phyloP scores from a whole-genome alignment of 441 rosid species.

The Mallotus repandus region DNA sequence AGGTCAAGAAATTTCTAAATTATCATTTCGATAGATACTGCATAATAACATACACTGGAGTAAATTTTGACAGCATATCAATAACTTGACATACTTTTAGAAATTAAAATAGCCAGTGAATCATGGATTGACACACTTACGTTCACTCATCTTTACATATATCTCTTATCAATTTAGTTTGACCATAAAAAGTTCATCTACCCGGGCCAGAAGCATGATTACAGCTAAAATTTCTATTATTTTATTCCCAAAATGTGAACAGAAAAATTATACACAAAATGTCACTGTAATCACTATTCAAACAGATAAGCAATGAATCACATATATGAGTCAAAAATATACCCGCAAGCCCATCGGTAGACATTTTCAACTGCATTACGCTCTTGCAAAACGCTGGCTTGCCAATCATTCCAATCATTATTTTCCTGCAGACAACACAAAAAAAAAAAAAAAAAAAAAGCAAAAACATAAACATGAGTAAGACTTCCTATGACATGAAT shows the following conservation, averaged over 20 bases:
- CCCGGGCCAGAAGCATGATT: not conserved
- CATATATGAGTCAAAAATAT: slow-evolving; percentile 25
- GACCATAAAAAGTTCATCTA: not conserved
- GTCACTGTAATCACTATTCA: not conserved
- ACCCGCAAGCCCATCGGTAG: slow-evolving; percentile 97
- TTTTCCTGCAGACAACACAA: slow-evolving; percentile 67
- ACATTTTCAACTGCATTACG: slow-evolving; percentile 93
- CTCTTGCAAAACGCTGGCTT: slow-evolving; percentile 62
- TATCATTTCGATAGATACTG: not conserved
- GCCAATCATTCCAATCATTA: slow-evolving; percentile 89
- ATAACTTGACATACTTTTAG: not conserved
- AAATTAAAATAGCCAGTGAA: not conserved
- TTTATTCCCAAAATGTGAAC: not conserved
- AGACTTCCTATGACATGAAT: no score
- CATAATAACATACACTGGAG: not conserved
- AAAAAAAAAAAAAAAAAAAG: slow-evolving; percentile 24
- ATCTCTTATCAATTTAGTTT: not conserved
- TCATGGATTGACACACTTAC: not conserved
- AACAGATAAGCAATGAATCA: slow-evolving; percentile 12
- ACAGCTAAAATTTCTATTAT: not conserved
- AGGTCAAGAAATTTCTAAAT: not conserved
- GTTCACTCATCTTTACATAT: not conserved
- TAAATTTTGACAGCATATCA: not conserved
- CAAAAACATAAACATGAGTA: not conserved
- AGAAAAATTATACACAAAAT: slow-evolving; percentile 1